Evolutionary conservation across 23 red algal genomes (phyloP).

Genomic region (Agarophyton chilense): DNA sequence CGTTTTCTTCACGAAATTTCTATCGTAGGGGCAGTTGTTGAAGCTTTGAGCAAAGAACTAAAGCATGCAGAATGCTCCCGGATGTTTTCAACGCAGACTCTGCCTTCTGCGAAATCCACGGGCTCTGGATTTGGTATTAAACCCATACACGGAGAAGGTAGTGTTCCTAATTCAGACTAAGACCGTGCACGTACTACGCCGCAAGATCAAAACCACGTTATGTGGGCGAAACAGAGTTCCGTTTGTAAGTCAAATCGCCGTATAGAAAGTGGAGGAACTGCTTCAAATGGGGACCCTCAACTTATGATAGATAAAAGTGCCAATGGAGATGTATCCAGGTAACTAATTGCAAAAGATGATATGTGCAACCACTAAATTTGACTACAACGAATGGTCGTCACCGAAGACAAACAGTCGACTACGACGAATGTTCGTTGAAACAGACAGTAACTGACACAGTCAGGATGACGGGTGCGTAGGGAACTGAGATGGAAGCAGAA

Average conservation of each 20-base stretch:
- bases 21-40: constrained; percentile 47
- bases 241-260: neutral
- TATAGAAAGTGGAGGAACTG: neutral
- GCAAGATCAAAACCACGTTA: neutral
- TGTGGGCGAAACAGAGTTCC: no score
- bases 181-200: neutral
- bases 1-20: constrained; percentile 78
- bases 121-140: neutral
- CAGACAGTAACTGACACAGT: no score
- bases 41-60: constrained; percentile 32
- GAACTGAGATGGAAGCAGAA: no score
- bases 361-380: no score
- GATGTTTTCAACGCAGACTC: constrained; percentile 45
- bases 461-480: no score
- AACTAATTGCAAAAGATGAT: neutral
- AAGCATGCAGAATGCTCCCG: constrained; percentile 62
- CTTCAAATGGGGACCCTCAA: no score
- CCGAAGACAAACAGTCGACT: no score
- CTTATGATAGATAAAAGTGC: no score
- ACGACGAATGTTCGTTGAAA: no score
- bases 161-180: neutral
- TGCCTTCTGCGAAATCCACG: neutral
- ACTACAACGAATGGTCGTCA: no score
- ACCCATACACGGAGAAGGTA: neutral
- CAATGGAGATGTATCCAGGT: neutral